These are phyloP conservation scores for Hamigera avellanea DNA, from an alignment of 495 filamentous ascomycete genomes.

Conservation along the genomic window DNA sequence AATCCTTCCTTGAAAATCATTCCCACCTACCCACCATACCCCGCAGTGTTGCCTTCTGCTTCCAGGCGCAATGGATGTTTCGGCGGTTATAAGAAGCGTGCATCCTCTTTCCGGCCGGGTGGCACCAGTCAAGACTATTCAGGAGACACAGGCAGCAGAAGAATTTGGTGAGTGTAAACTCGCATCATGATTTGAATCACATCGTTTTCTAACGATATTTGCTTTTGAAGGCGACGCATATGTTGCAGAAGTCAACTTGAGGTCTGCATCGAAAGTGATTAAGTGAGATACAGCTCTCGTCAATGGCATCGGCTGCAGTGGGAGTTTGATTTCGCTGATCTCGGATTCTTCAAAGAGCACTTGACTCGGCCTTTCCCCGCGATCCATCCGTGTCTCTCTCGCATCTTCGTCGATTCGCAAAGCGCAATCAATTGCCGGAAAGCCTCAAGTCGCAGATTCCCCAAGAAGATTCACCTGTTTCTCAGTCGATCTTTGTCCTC, in stretches of 20 bases:
- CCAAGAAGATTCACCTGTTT: conserved; percentile 5
- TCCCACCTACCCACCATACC: neutral
- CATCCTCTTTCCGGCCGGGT: conserved; percentile 20
- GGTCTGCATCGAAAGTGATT: conserved; percentile 32
- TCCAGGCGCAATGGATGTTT: conserved; percentile 13
- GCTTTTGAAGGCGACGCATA: conserved; percentile 25
- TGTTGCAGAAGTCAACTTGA: conserved; percentile 31
- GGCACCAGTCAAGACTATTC: conserved; percentile 26
- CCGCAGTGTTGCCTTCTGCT: too few species aligned
- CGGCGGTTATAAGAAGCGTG: conserved; percentile 12
- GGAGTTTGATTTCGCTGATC: conserved; percentile 1
- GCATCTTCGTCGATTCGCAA: conserved; percentile 76
- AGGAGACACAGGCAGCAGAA: conserved; percentile 27
- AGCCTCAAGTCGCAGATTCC: conserved; percentile 23
- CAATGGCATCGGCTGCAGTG: too few species aligned
- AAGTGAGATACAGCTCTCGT: conserved; percentile 26
- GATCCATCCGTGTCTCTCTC: conserved; percentile 49
- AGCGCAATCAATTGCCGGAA: conserved; percentile 53
- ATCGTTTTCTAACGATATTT: too few species aligned
- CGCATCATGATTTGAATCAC: neutral
- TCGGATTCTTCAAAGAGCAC: conserved; percentile 15
- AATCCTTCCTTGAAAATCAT: neutral
- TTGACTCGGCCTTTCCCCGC: conserved; percentile 38
- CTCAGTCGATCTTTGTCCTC: conserved; percentile 26
- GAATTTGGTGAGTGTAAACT: conserved; percentile 23